These are phyloP conservation scores for Phialophora verrucosa DNA, from an alignment of 2,329 filamentous ascomycete species.

Conservation along the genomic window DNA sequence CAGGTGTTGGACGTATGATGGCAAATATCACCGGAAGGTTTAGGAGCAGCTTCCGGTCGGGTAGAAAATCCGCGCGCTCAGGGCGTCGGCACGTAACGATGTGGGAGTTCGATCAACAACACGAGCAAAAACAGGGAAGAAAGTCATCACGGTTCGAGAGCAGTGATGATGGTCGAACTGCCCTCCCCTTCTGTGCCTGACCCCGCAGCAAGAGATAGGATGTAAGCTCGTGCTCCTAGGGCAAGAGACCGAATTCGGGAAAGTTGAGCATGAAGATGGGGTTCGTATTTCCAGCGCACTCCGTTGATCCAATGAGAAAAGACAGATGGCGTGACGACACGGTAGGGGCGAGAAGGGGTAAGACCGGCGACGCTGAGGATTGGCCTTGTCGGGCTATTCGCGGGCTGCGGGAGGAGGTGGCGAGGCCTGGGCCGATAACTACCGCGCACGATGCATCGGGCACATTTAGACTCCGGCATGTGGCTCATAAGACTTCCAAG, in stretches of 20 bases:
- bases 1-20: not conserved
- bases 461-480: not conserved
- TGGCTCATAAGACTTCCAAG: not conserved
- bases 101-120: not conserved
- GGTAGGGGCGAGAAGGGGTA: not conserved
- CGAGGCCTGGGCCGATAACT: not conserved
- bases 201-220: conserved; percentile 15
- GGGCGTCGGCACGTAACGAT: not conserved
- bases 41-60: not conserved
- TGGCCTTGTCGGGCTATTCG: conserved; percentile 9
- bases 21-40: not conserved
- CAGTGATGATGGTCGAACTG: not conserved
- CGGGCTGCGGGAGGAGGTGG: conserved; percentile 10
- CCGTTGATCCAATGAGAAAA: conserved; percentile 10
- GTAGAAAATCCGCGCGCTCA: not conserved
- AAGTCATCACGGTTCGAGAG: not conserved
- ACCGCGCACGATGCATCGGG: not conserved
- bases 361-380: conserved; percentile 11
- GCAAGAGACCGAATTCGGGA: conserved; percentile 8
- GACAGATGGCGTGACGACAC: conserved; percentile 14
- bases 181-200: not conserved
- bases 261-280: conserved; percentile 10
- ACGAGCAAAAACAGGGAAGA: not conserved
- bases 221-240: conserved; percentile 8
- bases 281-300: not conserved